Conservation (phyloP, 495 filamentous ascomycete genomes). For the Annulohypoxylon nitens region DNA sequence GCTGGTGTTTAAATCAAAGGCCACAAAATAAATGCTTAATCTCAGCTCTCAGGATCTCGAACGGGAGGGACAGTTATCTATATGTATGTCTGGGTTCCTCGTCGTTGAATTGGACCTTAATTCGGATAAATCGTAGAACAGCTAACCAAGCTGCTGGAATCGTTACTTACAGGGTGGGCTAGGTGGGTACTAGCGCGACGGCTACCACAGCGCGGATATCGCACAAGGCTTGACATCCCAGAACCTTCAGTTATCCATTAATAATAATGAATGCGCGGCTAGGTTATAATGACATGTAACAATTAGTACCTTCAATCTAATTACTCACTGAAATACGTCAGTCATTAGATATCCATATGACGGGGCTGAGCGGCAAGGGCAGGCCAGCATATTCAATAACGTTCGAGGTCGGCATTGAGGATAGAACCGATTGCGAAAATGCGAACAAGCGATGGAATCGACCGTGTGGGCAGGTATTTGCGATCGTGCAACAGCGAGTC, state of each 20-base stretch:
- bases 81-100: not conserved
- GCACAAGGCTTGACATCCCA: slow-evolving; percentile 1
- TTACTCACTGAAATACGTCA: not conserved
- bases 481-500: slow-evolving; percentile 37
- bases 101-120: not conserved
- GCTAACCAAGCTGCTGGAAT: not conserved
- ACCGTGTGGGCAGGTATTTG: slow-evolving; percentile 40
- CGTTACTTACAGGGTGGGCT: not conserved
- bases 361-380: slow-evolving; percentile 43
- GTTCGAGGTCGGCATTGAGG: slow-evolving; percentile 3
- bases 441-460: slow-evolving; percentile 14
- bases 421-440: slow-evolving; percentile 9
- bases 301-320: slow-evolving; percentile 11
- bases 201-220: slow-evolving; percentile 17
- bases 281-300: slow-evolving; percentile 12
- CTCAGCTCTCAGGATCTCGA: too few species aligned
- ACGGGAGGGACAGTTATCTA: not conserved
- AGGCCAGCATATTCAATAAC: slow-evolving; percentile 22
- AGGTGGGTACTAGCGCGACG: not conserved
- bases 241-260: not conserved
- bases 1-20: not conserved
- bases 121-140: slow-evolving; percentile 1
- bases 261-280: not conserved
- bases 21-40: not conserved
- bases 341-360: slow-evolving; percentile 17